Conservation (phyloP, 352 stramenopile species). For the Globisporangium parvum region DNA sequence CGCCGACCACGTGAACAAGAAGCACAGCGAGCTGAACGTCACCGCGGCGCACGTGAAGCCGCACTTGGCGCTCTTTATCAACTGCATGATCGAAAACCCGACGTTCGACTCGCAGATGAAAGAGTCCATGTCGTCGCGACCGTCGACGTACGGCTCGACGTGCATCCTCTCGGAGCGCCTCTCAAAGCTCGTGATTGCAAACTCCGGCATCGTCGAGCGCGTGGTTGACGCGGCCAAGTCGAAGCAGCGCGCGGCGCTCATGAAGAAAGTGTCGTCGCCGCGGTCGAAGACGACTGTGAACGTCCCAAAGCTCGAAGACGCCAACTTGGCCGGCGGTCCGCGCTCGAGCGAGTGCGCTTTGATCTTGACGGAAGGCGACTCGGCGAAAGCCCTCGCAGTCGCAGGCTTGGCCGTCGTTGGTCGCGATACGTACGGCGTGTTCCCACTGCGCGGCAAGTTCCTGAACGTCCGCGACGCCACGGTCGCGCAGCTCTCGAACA, state of each 20-base stretch:
- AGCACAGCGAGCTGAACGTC: conserved; percentile 91
- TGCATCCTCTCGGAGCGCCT: conserved; percentile 93
- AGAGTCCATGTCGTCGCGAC: conserved; percentile 95
- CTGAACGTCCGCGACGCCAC: conserved; percentile 88
- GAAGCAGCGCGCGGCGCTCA: conserved; percentile 90
- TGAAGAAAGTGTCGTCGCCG: conserved; percentile 82
- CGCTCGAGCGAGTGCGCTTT: conserved; percentile 92
- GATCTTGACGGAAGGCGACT: conserved; percentile 99
- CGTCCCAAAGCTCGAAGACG: conserved; percentile 99
- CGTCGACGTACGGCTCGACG: conserved; percentile 81
- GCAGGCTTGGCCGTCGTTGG: conserved; percentile 97
- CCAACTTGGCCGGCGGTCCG: conserved; percentile 93
- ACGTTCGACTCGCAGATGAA: conserved; percentile 99
- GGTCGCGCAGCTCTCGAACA: conserved; percentile 85
- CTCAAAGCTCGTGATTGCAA: conserved; percentile 92
- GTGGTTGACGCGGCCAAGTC: conserved; percentile 91
- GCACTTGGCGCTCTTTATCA: conserved; percentile 98
- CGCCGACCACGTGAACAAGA: conserved; percentile 94
- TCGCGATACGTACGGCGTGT: conserved; percentile 98
- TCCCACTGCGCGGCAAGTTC: conserved; percentile 96
- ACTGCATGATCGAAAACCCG: conserved; percentile 98
- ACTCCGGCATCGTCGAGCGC: conserved; percentile 93
- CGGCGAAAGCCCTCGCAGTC: conserved; percentile 98
- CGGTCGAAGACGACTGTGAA: conserved; percentile 76
- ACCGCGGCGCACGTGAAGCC: conserved; percentile 96